Evolutionary conservation across 1,139 yeast genomes (phyloP), one percentile per base, ranked within the genome.

Genomic region (Lodderomyces metapsilosis): DNA sequence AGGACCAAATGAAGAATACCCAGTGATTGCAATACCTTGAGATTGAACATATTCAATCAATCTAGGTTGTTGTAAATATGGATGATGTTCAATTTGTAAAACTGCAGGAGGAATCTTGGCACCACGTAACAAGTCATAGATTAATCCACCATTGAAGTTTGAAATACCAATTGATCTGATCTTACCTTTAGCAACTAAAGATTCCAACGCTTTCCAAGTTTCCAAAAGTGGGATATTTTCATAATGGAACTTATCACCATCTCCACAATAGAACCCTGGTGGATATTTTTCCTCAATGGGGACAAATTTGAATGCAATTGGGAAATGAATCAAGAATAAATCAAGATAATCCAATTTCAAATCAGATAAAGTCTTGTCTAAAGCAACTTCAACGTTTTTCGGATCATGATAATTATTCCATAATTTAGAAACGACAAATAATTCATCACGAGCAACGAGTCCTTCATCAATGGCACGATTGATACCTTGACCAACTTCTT

Each of bases 41-140:
- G 66, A 55, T 61, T 85, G 78, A 48, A 77, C 86, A 57, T 67
- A 86, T 52, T 82, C 74, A 48, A 88, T 63, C 59, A 88, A 72
- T 51, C 71, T 72, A 46, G 77, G 77, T 68, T 88, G 96, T 52
- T 85, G 87, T 62, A 88, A 74, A 72, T 87, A 88, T 52, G 96
- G 96, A 64, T 88, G 96, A 66, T 86, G 92, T 71, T 89, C 97
- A 59, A 89, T 85, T 67, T 89, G 96, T 54, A 86, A 75, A 42
- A 79, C 88, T 41, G 85, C 86, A 39, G 97, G 96, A 54, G 71
- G 78, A 58, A 88, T 80, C 53, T 71, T 77, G 50, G 86, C 84
- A 46, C 81, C 80, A 59, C 88, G 78, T 48, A 86, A 68, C 55
- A 88, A 71, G 58, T 89, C 96, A 54, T 78, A 80, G 52, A 89